Base-by-base conservation (phyloP, 768 basidiomycete species). In the Cantharellus anzutake region DNA sequence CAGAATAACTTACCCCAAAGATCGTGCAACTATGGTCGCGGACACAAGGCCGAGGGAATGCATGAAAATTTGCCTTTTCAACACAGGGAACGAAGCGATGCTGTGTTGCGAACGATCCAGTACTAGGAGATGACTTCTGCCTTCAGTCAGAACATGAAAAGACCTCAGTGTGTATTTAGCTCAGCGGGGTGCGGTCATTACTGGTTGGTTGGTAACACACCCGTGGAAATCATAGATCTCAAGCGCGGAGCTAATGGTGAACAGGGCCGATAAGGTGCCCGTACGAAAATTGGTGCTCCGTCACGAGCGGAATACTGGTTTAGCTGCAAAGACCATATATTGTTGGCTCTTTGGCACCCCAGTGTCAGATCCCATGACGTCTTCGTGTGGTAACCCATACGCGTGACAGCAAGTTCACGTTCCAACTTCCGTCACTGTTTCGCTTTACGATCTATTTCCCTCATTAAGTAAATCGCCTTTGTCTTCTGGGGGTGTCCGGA, bases 401-500 rank as follows among this genome's bases (percentile, higher is more conserved):
- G 20, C 20, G 20, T 29, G 20, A 29, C 20, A 29, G 20, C 20
- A 29, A 29, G 20, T 29, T 29, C 20, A 29, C 20, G 20, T 29
- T 29, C 20, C 20, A 29, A 29, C 20, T 29, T 29, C 20, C 20
- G 20, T 29, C 20, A 29, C 20, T 29, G 20, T 29, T 29, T 29
- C 20, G 34, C 20, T 14, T 4, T 14, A 14, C 16, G 11, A 42
- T 42, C 51, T 3, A 56, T 82, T 70, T 81, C 76, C 62, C 76
- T 66, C 2, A 75, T 77, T 5, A 86, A 73, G 69, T 83, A 86
- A 59, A 80, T 80, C 1, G 80, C 82, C 35, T 69, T 75, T 2
- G 81, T 83, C 0, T 78, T 81, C 14, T 75, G 71, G 0, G 84
- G 84, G 4, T 80, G 73, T 66, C 84, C 82, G 14, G 85, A 86